Base-by-base conservation (phyloP, 495 filamentous ascomycete species). In the Trichoderma parareesei region DNA sequence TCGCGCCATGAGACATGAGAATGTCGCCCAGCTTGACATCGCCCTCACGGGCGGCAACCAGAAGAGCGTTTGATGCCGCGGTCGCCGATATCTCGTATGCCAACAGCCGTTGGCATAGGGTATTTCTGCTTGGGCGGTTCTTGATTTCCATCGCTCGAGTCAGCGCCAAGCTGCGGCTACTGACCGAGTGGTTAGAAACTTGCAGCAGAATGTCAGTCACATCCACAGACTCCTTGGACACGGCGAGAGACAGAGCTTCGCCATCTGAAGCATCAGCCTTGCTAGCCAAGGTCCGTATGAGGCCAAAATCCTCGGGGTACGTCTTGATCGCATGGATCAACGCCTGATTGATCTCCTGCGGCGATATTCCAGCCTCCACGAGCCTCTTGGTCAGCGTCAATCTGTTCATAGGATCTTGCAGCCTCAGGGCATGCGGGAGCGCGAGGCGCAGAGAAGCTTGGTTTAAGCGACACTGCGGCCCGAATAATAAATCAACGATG, bases 351-450 rank as follows among this genome's bases (percentile, higher is more conserved):
- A 72, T 76, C 55, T 82, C 76, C 2, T 44, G 65, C 6, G 65
- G 27, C 7, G 78, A 77, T 27, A 74, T 75, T 2, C 79, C 79
- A 4, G 70, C 73, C 11, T 75, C 67, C 5, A 82, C 67, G 3
- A 82, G 71, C 48, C 70, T 75, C 64, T 75, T 72, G 33, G 77
- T 75, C 57, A 77, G 75, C 4, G 69, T 73, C 9, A 79, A 65
- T 6, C 79, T 74, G 65, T 81, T 74, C 74, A 74, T 76, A 0
- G 74, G 65, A 63, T 80, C 76, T 3, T 46, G 65, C 20, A 82
- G 77, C 48, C 77, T 77, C 38, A 81, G 67, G 6, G 75, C 73
- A 16, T 78, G 72, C 10, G 76, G 78, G 62, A 82, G 75, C 5
- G 76, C 77, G 20, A 61, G 62, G 8, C 68, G 70, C 41, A 80